Evolutionary conservation across 306 rosid genomes (phyloP).

Genomic region (Sesbania bispinosa): DNA sequence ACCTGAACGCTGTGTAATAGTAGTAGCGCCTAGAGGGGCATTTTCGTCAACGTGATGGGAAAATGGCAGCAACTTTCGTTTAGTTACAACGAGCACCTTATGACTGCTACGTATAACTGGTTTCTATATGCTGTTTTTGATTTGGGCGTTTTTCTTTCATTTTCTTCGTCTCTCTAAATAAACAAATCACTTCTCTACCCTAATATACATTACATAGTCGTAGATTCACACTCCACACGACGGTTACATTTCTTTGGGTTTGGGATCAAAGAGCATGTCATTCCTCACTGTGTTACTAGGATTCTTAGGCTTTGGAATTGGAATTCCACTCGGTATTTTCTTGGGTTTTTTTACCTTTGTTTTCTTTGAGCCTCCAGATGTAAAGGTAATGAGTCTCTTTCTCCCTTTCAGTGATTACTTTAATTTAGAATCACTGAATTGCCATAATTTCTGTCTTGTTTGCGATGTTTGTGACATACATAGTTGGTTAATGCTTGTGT

Average conservation of each 20-base stretch:
- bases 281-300: neutral
- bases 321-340: constrained; percentile 19
- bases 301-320: constrained; percentile 27
- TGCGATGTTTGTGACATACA: too few relatives aligned
- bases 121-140: too few relatives aligned
- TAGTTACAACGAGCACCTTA: neutral
- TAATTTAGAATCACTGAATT: too few relatives aligned
- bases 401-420: too few relatives aligned
- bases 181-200: neutral
- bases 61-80: neutral
- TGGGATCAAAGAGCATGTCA: neutral
- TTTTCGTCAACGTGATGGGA: neutral
- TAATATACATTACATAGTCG: too few relatives aligned
- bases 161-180: neutral
- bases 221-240: too few relatives aligned
- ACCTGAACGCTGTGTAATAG: too few relatives aligned
- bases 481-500: too few relatives aligned
- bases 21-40: too few relatives aligned
- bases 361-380: constrained; percentile 5
- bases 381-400: constrained; percentile 12
- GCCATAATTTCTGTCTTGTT: too few relatives aligned
- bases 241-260: too few relatives aligned
- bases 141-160: neutral
- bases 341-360: constrained; percentile 22
- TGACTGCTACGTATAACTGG: neutral